phyloP scores from a whole-genome alignment of 179 eudicot species.

The Beta corolliflora region DNA sequence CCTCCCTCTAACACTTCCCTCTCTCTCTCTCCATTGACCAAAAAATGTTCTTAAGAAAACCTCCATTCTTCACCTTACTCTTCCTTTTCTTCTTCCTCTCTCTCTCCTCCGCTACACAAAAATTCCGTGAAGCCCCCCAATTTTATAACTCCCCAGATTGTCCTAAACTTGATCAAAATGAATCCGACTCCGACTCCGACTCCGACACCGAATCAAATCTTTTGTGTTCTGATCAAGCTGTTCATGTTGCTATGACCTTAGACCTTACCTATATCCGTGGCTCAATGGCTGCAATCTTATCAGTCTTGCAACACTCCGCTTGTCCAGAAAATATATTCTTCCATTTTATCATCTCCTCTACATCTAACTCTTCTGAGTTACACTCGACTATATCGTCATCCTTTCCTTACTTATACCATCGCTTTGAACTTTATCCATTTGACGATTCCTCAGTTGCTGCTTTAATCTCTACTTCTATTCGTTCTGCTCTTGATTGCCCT shows the following conservation, averaged over 20 bases:
- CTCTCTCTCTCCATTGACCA: background rate
- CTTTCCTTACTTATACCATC: no score
- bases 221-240: conserved; percentile 49
- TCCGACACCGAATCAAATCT: background rate
- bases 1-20: background rate
- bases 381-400: conserved; percentile 34
- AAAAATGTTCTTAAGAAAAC: conserved; percentile 21
- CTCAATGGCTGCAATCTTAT: conserved; percentile 74
- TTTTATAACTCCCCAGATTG: conserved; percentile 65
- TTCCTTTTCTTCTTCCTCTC: background rate
- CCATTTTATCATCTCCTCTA: conserved; percentile 56
- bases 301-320: conserved; percentile 61
- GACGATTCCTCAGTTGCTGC: conserved; percentile 47
- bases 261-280: conserved; percentile 72
- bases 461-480: conserved; percentile 70
- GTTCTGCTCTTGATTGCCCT: conserved; percentile 74
- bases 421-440: conserved; percentile 38
- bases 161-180: conserved; percentile 30
- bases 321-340: conserved; percentile 65
- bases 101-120: conserved; percentile 11
- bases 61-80: background rate
- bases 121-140: conserved; percentile 67
- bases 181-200: no score
- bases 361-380: conserved; percentile 36
- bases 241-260: conserved; percentile 73